Evolutionary conservation across 1,284 basidiomycete genomes (phyloP), one percentile per base, ranked within the genome.

Genomic region (Ustilago xerochloae): DNA sequence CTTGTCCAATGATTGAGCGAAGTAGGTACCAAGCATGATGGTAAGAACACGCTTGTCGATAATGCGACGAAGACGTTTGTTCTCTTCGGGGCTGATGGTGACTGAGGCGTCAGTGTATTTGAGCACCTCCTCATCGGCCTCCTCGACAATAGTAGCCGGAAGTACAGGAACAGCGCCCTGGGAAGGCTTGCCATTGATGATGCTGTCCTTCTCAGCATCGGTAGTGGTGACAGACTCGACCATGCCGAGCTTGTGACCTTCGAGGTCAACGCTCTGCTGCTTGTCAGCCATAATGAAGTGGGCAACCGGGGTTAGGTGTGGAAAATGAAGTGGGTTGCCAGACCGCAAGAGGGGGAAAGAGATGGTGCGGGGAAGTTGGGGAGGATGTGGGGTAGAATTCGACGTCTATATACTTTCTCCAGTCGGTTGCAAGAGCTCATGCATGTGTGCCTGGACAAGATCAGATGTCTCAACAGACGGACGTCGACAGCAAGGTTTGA

Each of bases 1-100:
- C 80, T 88, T 88, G 79, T 89, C 88, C 56, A 89, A 80, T 10
- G 87, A 86, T 75, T 89, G 88, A 7, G 85, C 86, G 64, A 81
- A 88, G 79, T 89, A 88, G n/a, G 88, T 88, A 22, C 87, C 82
- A 32, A 89, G 86, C 88, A 89, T 89, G 47, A 88, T 86, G 29
- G 83, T 85, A 28, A 89, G 79, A 12, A 89, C 87, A 24, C 88
- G 86, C 68, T 87, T 88, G 80, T 89, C 87, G 24, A 88, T 83
- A 85, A 87, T 86, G 85, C 87, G 86, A 33, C 63, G 56, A 7
- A 78, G 63, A 28, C 78, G 51, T 41, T 72, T 63, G 71, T 79
- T 75, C 53, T 80, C 78, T 53, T 77, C 70, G 4, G 60, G 61
- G 2, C 53, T 68, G 61, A 73, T 68, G 36, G 43, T 64, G 35